Conservation (phyloP, 306 rosid genomes). For the Notholithocarpus densiflorus region DNA sequence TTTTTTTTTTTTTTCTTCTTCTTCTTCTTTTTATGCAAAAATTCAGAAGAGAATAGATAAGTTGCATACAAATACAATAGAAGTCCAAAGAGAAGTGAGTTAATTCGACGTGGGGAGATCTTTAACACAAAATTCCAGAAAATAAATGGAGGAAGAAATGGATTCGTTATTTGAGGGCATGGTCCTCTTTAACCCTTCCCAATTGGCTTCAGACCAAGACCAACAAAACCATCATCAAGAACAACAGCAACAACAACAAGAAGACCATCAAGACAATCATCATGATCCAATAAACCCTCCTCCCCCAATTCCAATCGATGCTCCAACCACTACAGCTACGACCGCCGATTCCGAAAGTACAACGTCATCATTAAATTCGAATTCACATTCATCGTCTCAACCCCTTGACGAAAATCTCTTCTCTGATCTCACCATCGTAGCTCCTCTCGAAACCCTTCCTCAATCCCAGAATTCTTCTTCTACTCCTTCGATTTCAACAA, state of each 20-base stretch:
- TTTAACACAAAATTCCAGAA: not conserved
- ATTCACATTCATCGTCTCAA: conserved; percentile 26
- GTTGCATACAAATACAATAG: no score
- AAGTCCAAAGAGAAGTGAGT: not conserved
- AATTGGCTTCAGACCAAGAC: conserved; percentile 21
- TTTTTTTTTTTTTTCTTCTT: no score
- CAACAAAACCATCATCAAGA: not conserved
- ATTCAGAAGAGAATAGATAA: no score
- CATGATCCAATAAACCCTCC: not conserved
- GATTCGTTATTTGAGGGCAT: conserved; percentile 85
- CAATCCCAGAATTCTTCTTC: conserved; percentile 9
- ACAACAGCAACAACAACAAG: not conserved
- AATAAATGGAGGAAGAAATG: conserved; percentile 39
- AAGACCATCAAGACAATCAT: conserved; percentile 11
- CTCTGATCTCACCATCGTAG: conserved; percentile 63
- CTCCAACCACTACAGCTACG: not conserved
- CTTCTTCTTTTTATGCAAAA: no score
- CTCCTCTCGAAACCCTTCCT: conserved; percentile 29
- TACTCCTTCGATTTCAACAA: conserved; percentile 4
- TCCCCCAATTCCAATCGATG: conserved; percentile 10
- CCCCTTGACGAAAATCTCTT: conserved; percentile 86
- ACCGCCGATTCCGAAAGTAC: not conserved
- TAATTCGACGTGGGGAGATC: not conserved
- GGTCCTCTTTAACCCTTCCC: conserved; percentile 53
- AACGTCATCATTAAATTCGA: not conserved